phyloP scores from a whole-genome alignment of 2,329 filamentous ascomycete genomes.

The Ophioceras dolichostomum region DNA sequence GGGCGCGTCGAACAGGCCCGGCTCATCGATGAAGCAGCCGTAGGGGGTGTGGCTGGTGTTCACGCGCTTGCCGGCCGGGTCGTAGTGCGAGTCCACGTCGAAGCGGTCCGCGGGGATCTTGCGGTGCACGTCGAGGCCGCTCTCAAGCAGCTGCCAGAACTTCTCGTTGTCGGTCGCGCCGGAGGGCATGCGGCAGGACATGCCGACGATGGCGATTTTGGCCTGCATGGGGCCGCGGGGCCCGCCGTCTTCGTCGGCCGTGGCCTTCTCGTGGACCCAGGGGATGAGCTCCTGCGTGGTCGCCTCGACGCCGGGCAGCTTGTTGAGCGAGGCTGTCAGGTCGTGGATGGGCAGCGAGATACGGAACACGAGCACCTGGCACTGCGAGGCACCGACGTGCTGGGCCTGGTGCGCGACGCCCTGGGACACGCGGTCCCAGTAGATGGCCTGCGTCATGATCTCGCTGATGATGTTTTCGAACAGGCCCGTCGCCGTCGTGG shows the following conservation, averaged over 20 bases:
- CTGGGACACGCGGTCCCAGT: background rate
- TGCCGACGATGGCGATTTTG: slow-evolving; percentile 52
- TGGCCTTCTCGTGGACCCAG: background rate
- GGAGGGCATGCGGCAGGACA: slow-evolving; percentile 50
- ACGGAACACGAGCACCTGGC: background rate
- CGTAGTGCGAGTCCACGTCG: slow-evolving; percentile 53
- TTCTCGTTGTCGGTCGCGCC: slow-evolving; percentile 42
- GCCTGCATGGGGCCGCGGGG: background rate
- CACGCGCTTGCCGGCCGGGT: slow-evolving; percentile 52
- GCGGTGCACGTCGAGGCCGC: slow-evolving; percentile 54
- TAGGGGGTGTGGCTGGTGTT: slow-evolving; percentile 57
- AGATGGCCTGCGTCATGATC: background rate
- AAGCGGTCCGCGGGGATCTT: slow-evolving; percentile 55
- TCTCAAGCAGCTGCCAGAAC: slow-evolving; percentile 56
- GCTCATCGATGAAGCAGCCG: slow-evolving; percentile 58
- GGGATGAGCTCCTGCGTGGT: background rate
- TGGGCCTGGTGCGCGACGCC: background rate
- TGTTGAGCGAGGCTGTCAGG: background rate
- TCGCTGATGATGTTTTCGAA: background rate
- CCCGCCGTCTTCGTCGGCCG: background rate
- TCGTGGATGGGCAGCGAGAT: background rate
- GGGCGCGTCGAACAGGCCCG: slow-evolving; percentile 60
- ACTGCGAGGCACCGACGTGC: background rate
- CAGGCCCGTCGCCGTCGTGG: background rate
- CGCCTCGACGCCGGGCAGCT: background rate